Evolutionary conservation across 2,329 filamentous ascomycete species (phyloP).

Genomic region (Aspergillus fischeri): DNA sequence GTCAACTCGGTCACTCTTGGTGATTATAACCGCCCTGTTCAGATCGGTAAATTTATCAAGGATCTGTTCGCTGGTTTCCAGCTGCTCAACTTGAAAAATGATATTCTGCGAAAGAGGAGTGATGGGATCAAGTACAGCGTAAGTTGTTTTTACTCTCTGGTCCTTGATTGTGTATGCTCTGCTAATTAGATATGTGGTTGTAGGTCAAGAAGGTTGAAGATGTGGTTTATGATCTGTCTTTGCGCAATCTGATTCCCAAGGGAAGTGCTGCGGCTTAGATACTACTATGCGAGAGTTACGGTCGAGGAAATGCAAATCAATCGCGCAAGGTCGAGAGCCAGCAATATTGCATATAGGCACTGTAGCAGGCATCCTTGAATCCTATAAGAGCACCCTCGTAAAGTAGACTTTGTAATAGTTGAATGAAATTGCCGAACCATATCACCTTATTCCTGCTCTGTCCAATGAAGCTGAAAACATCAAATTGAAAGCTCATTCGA

Average conservation of each 20-base stretch:
- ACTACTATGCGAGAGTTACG: not conserved
- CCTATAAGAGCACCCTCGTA: too few relatives aligned
- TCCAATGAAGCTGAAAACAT: too few relatives aligned
- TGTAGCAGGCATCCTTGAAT: too few relatives aligned
- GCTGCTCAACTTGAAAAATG: slow-evolving; percentile 95
- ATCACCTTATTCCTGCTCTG: too few relatives aligned
- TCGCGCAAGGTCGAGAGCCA: not conserved
- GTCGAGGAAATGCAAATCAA: not conserved
- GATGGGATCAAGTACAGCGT: slow-evolving; percentile 91
- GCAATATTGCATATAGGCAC: too few relatives aligned
- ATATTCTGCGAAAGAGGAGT: slow-evolving; percentile 77
- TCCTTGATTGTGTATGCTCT: not conserved
- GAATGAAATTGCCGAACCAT: too few relatives aligned
- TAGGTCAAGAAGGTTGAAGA: slow-evolving; percentile 95
- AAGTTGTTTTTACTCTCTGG: slow-evolving; percentile 17
- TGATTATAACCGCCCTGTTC: slow-evolving; percentile 78
- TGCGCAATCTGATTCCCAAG: slow-evolving; percentile 73
- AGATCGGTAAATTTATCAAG: slow-evolving; percentile 90
- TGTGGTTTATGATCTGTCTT: slow-evolving; percentile 89
- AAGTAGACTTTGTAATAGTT: too few relatives aligned
- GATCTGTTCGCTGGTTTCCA: slow-evolving; percentile 95
- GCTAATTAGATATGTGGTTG: slow-evolving; percentile 5
- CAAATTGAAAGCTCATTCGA: not conserved
- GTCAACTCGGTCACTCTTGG: slow-evolving; percentile 92
- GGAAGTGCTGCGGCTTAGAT: slow-evolving; percentile 16